Percentiles rank a stretch among this genome's conserved stretches.
Evolutionary conservation across 805 yeast species (phyloP).

Genomic region (Saccharomycopsis olivae): DNA sequence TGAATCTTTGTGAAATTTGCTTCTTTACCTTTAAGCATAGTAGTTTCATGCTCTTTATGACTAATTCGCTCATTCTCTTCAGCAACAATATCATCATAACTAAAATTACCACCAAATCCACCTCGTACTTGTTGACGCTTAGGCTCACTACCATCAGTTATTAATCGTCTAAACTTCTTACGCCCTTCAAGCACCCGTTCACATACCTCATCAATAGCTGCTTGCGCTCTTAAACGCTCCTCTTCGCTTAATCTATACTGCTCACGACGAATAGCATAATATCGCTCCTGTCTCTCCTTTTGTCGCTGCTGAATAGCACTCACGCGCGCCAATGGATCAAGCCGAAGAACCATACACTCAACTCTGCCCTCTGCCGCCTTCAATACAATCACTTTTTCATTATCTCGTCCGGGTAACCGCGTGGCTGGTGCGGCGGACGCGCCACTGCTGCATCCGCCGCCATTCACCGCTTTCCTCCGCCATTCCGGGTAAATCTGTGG

Average conservation of each 20-base stretch:
- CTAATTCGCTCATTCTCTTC: slow-evolving; percentile 5
- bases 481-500: too few species aligned
- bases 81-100: slow-evolving; percentile 12
- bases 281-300: slow-evolving; percentile 8
- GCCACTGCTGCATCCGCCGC: too few species aligned
- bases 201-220: slow-evolving; percentile 7
- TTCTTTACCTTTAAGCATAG: too few species aligned
- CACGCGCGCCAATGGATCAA: slow-evolving; percentile 12
- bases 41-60: not conserved
- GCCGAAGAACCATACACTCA: too few species aligned
- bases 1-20: slow-evolving; percentile 2
- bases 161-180: not conserved
- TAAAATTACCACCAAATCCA: slow-evolving; percentile 1
- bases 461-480: too few species aligned
- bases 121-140: not conserved
- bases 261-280: slow-evolving; percentile 2
- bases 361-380: too few species aligned
- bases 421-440: too few species aligned
- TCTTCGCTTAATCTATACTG: slow-evolving; percentile 1
- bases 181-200: slow-evolving; percentile 2
- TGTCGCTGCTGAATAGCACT: slow-evolving; percentile 4
- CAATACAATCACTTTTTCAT: too few species aligned
- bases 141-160: not conserved
- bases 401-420: too few species aligned
- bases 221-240: slow-evolving; percentile 1